A percentile compares a stretch with the other conserved stretches of the same genome.
phyloP scores from a whole-genome alignment of 306 rosid genomes.

The Vigna hirtella region DNA sequence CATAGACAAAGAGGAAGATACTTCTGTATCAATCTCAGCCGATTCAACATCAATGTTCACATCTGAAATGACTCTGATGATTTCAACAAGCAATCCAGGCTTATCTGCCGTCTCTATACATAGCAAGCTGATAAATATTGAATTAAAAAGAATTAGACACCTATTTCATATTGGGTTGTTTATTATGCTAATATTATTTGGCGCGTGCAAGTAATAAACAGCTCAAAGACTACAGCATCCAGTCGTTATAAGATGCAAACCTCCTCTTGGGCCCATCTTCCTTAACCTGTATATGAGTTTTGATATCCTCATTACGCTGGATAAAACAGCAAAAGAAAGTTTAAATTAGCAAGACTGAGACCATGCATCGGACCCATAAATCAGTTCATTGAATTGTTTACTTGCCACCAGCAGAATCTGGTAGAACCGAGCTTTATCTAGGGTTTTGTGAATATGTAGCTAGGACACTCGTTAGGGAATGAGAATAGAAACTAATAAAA shows the following conservation, averaged over 20 bases:
- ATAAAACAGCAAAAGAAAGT: constrained; percentile 42
- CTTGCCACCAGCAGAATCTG: constrained; percentile 15
- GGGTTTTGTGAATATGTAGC: background rate
- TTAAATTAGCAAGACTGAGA: constrained; percentile 27
- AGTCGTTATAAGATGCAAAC: constrained; percentile 57
- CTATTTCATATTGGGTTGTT: constrained; percentile 24
- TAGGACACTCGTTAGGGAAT: background rate
- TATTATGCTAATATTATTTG: constrained; percentile 27
- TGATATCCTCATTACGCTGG: constrained; percentile 78
- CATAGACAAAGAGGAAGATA: constrained; percentile 41
- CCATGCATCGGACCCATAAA: constrained; percentile 31
- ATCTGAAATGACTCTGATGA: constrained; percentile 83
- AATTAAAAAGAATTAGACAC: constrained; percentile 44
- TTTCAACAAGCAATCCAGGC: constrained; percentile 89
- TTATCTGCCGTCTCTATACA: constrained; percentile 91
- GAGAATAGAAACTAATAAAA: background rate
- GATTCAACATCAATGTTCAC: constrained; percentile 96
- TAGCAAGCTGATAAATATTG: constrained; percentile 71
- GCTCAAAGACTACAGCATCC: constrained; percentile 14
- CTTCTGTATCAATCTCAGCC: constrained; percentile 93
- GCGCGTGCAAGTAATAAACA: constrained; percentile 7
- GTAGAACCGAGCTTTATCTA: constrained; percentile 10
- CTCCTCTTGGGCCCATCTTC: constrained; percentile 94
- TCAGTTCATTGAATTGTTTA: constrained; percentile 13
- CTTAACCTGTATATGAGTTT: constrained; percentile 84